A percentile compares a stretch with the other conserved stretches of the same genome.
Evolutionary conservation across 2,329 filamentous ascomycete genomes (phyloP).

Genomic region (Metarhizium anisopliae): DNA sequence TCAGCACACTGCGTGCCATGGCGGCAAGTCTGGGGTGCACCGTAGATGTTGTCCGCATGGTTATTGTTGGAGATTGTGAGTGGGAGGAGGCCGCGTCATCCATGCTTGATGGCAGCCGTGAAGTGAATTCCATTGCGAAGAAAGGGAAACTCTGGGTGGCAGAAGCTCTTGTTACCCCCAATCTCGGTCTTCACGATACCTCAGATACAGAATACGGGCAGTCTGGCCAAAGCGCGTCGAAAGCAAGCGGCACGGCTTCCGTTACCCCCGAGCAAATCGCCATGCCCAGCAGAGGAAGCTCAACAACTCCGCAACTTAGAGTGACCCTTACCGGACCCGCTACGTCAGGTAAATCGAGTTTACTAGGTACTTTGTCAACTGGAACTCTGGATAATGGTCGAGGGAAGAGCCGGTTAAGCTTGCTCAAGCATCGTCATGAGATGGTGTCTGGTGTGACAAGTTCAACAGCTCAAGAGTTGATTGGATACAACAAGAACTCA

Average conservation of each 20-base stretch:
- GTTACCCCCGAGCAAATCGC: conserved; percentile 8
- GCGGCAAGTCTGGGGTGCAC: conserved; percentile 83
- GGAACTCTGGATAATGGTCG: conserved; percentile 85
- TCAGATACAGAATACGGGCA: conserved; percentile 11
- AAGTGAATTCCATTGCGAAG: conserved; percentile 14
- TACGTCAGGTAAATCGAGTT: conserved; percentile 83
- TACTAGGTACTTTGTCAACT: conserved; percentile 81
- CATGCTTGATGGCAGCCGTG: conserved; percentile 16
- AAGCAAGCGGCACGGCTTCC: neutral
- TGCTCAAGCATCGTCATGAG: conserved; percentile 90
- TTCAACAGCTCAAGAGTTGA: conserved; percentile 85
- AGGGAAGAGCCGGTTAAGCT: conserved; percentile 78
- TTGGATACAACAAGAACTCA: conserved; percentile 61
- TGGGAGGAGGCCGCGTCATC: conserved; percentile 44
- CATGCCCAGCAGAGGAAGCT: conserved; percentile 33
- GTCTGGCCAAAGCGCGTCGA: neutral
- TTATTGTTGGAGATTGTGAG: conserved; percentile 79
- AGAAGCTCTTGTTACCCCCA: conserved; percentile 79
- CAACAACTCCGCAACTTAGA: conserved; percentile 65
- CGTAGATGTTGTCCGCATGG: conserved; percentile 71
- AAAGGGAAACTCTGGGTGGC: conserved; percentile 69
- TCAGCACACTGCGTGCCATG: conserved; percentile 80
- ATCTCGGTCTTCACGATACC: conserved; percentile 32
- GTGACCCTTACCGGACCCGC: conserved; percentile 84
- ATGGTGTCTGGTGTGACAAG: conserved; percentile 87